Base-by-base conservation (phyloP, 164 flowering plant species). In the Euptelea pleiosperma region DNA sequence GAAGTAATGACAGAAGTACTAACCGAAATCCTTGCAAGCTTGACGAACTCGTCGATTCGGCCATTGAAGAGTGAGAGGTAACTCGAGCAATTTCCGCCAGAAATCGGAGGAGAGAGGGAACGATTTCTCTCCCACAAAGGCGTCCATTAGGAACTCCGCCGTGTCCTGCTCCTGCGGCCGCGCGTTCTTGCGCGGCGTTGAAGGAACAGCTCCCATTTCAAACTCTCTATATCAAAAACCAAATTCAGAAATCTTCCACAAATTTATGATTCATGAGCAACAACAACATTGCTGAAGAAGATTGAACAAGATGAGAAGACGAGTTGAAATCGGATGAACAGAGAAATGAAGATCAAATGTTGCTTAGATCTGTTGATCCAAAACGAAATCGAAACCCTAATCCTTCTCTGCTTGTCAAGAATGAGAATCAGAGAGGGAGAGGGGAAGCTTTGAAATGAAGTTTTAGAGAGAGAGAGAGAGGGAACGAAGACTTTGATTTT, bases 51-150 rank as follows among this genome's bases (percentile, higher is more conserved):
- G 82, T 36, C 77, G 40, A 24, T 64, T 15, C 3, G 96, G 80
- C 94, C 88, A 89, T 28, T 64, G 80, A 14, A 82, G 82, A 50
- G 66, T 73, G 65, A 85, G 72, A n/a, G 93, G 91, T 36, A 85
- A 83, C 70, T 83, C 83, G 34, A 89, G 96, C 34, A 89, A n/a
- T n/a, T n/a, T n/a, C n/a, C n/a, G n/a, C n/a, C n/a, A n/a, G n/a
- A n/a, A n/a, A n/a, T n/a, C n/a, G 76, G 59, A 83, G 80, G 70
- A 79, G 74, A 86, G 55, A 16, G 94, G 91, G 48, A 75, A 84
- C 53, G 94, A 77, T 54, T 75, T 74, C 55, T 78, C 82, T 16
- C 94, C 91, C 31, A 89, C 80, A 31, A 89, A 83, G 0, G 77
- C 69, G 8, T 76, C 81, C 55, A 89, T 85, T 21, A 89, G 68